Percentiles rank a stretch among this genome's conserved stretches.
These are phyloP conservation scores for Solioccasus polychromus DNA, from an alignment of 768 basidiomycete species.

Conservation along the genomic window DNA sequence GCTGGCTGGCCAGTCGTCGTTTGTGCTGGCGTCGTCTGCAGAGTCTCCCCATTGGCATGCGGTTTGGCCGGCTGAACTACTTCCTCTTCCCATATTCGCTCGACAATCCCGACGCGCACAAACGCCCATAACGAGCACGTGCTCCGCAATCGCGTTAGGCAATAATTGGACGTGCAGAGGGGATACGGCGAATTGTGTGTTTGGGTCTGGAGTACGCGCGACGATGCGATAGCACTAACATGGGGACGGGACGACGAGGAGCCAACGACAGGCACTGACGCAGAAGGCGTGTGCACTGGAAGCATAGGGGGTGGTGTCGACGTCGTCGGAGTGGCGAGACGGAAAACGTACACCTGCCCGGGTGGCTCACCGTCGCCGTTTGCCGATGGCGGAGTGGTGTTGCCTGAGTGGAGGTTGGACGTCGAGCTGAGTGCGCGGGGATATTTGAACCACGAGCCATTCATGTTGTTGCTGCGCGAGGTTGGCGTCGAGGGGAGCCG, in stretches of 20 bases:
- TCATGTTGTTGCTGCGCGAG: constrained; percentile 37
- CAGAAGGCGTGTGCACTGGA: constrained; percentile 24
- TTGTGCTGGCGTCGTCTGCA: neutral
- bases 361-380: constrained; percentile 23
- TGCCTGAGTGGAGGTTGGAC: constrained; percentile 12
- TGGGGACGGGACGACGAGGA: constrained; percentile 20
- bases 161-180: constrained; percentile 83
- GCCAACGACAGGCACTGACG: constrained; percentile 33
- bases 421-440: constrained; percentile 36
- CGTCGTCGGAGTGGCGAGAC: constrained; percentile 39
- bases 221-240: constrained; percentile 43
- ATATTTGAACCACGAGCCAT: constrained; percentile 62
- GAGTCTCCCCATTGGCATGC: constrained; percentile 9
- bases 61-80: constrained; percentile 33
- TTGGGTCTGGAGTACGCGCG: constrained; percentile 25
- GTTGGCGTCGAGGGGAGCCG: constrained; percentile 39
- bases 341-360: constrained; percentile 66
- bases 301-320: constrained; percentile 25
- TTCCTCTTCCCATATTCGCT: constrained; percentile 89
- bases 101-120: constrained; percentile 75
- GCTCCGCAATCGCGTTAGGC: constrained; percentile 72
- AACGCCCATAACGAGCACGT: constrained; percentile 93
- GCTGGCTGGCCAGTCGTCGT: constrained; percentile 4
- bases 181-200: constrained; percentile 46
- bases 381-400: constrained; percentile 32